Evolutionary conservation across 768 basidiomycete species (phyloP).

Genomic region (Suillus plorans): DNA sequence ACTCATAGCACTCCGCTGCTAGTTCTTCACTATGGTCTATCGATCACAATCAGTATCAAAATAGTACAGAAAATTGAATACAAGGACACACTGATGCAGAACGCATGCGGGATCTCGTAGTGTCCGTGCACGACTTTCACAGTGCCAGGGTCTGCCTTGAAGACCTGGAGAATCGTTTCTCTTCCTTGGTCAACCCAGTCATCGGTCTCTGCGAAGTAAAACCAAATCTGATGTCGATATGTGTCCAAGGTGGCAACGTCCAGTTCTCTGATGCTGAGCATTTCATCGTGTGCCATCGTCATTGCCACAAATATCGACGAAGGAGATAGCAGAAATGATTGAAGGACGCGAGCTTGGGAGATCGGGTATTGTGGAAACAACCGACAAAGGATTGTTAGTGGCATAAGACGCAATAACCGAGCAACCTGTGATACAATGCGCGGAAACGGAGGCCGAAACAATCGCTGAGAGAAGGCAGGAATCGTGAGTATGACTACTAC

Average conservation of each 20-base stretch:
- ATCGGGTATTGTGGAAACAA: conserved; percentile 54
- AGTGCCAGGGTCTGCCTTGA: conserved; percentile 35
- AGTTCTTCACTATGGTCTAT: conserved; percentile 53
- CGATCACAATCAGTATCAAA: conserved; percentile 4
- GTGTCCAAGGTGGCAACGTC: conserved; percentile 46
- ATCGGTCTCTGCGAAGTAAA: conserved; percentile 64
- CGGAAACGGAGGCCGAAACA: conserved; percentile 49
- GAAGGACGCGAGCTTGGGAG: conserved; percentile 45
- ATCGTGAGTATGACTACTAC: background rate
- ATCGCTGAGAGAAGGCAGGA: conserved; percentile 33
- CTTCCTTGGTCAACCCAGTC: conserved; percentile 69
- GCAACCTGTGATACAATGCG: conserved; percentile 46
- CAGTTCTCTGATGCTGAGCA: conserved; percentile 54
- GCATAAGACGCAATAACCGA: conserved; percentile 35
- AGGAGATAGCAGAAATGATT: conserved; percentile 51
- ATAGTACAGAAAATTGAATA: background rate
- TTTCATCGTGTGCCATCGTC: conserved; percentile 67
- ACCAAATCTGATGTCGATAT: conserved; percentile 39
- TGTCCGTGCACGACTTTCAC: conserved; percentile 44
- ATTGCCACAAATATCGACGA: conserved; percentile 51
- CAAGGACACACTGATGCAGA: conserved; percentile 62
- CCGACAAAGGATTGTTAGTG: conserved; percentile 43
- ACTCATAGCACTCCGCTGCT: conserved; percentile 46
- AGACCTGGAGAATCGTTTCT: conserved; percentile 38
- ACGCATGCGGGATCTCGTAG: conserved; percentile 63